These are phyloP conservation scores for Niebla homalea DNA, from an alignment of 495 filamentous ascomycete genomes.

Conservation along the genomic window DNA sequence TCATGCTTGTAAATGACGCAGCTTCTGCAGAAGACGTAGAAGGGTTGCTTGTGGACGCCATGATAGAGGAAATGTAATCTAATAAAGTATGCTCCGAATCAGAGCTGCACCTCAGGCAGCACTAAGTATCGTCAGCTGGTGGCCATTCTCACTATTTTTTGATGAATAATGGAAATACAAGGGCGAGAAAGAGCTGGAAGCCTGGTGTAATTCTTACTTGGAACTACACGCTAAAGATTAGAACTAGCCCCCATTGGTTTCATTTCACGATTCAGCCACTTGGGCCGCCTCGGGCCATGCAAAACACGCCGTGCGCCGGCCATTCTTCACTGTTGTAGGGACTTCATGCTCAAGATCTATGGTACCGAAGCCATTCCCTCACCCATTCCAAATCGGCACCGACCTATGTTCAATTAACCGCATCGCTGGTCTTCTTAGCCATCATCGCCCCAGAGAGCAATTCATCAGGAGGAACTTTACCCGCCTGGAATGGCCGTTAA, in stretches of 20 bases:
- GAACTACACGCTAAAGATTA: no score
- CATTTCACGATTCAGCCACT: neutral
- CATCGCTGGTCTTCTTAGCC: constrained; percentile 25
- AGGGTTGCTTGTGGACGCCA: constrained; percentile 11
- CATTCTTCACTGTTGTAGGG: no score
- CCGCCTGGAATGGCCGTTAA: constrained; percentile 22
- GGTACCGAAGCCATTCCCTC: constrained; percentile 31
- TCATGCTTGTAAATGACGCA: constrained; percentile 42
- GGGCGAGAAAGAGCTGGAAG: neutral
- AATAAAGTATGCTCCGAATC: neutral
- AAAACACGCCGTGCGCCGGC: no score
- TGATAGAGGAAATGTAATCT: neutral
- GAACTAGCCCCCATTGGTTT: no score
- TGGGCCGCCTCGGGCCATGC: no score
- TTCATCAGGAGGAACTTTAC: constrained; percentile 32
- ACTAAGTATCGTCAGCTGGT: constrained; percentile 8
- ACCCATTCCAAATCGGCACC: constrained; percentile 36
- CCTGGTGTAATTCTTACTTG: no score
- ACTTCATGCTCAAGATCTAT: neutral
- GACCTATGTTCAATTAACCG: constrained; percentile 41
- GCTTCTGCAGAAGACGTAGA: constrained; percentile 5
- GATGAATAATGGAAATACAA: no score
- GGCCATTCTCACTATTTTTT: neutral
- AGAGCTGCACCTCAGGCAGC: constrained; percentile 10
- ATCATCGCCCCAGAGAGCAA: constrained; percentile 9